A percentile compares a stretch with the other conserved stretches of the same genome.
Conservation (phyloP, 768 basidiomycete species). For the Thelephora aurantiotincta region DNA sequence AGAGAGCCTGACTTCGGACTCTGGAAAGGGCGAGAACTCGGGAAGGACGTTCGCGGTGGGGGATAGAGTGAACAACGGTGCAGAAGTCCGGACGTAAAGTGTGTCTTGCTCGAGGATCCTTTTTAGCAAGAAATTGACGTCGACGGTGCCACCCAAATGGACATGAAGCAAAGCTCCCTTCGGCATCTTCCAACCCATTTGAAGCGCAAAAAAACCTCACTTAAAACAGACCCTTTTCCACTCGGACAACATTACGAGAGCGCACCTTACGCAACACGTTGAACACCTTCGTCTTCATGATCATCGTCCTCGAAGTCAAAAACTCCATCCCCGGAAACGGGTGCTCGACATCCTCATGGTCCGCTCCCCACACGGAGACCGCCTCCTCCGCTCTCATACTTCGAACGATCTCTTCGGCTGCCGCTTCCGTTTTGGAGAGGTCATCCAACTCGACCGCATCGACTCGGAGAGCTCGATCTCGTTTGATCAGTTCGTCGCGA, state of each 20-base stretch:
- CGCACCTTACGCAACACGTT: constrained; percentile 43
- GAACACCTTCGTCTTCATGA: constrained; percentile 49
- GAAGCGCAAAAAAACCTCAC: neutral
- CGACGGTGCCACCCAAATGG: constrained; percentile 64
- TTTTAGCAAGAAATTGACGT: constrained; percentile 33
- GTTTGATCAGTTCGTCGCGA: constrained; percentile 13
- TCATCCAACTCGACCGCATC: constrained; percentile 7
- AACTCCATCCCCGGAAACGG: constrained; percentile 73
- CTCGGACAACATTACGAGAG: too few species aligned
- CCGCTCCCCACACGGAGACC: constrained; percentile 40
- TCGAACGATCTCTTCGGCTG: constrained; percentile 48
- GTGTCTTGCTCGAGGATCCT: constrained; percentile 42
- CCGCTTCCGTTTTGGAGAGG: constrained; percentile 17
- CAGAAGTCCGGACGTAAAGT: constrained; percentile 41
- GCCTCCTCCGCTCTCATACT: constrained; percentile 41
- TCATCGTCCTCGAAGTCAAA: constrained; percentile 40
- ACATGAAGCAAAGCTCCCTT: constrained; percentile 66
- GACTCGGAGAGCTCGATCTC: constrained; percentile 15
- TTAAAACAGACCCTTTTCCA: too few species aligned
- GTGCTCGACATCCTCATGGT: constrained; percentile 38
- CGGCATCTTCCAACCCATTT: constrained; percentile 40
- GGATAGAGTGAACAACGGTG: constrained; percentile 14
- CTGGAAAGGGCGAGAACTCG: constrained; percentile 36
- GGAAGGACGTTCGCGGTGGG: constrained; percentile 34
- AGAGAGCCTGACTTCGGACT: constrained; percentile 9